Evolutionary conservation across 495 filamentous ascomycete genomes (phyloP), one percentile per base, ranked within the genome.

Genomic region (Aspergillus nidulans): DNA sequence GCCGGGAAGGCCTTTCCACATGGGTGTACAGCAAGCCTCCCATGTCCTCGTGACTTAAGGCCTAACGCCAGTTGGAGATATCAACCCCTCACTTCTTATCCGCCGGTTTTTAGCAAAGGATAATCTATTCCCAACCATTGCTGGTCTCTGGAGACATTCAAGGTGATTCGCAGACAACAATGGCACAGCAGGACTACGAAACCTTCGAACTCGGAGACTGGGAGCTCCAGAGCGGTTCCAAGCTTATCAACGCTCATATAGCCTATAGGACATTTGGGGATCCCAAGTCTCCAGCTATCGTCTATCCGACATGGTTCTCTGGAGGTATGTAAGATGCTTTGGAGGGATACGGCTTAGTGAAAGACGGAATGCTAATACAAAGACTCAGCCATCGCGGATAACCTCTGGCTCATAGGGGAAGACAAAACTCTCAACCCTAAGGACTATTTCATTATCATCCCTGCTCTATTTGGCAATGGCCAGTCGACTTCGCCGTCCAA

Each of bases 261-360:
- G 85, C 86, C 23, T 90, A 85, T 69, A 88, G 85, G 66, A 86
- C 86, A 9, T 84, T 87, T 59, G 86, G 86, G 6, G 75, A 85
- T 47, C 68, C 80, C 1, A 76, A 68, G 6, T 74, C 69, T n/a
- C 85, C 85, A 18, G 82, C 83, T 2, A 82, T 90, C 49, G 75
- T 90, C 32, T 88, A 89, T 63, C 86, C 86, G 12, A 80, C 80
- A 2, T 89, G 85, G 85, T 90, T 82, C 56, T 85, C 82, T 12
- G 85, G 84, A 53, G 54, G 78, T 83, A 72, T 24, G 65, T 62
- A 10, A 25, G 16, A 51, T 45, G 5, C n/a, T 0, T 0, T 16
- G 24, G 20, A 13, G 10, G 4, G 42, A 45, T 5, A 25, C 1
- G 42, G 3, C 20, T 6, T 8, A 21, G 4, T 13, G 12, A 6